Conservation (phyloP, 352 stramenopile genomes). For the Pythium phragmitis region DNA sequence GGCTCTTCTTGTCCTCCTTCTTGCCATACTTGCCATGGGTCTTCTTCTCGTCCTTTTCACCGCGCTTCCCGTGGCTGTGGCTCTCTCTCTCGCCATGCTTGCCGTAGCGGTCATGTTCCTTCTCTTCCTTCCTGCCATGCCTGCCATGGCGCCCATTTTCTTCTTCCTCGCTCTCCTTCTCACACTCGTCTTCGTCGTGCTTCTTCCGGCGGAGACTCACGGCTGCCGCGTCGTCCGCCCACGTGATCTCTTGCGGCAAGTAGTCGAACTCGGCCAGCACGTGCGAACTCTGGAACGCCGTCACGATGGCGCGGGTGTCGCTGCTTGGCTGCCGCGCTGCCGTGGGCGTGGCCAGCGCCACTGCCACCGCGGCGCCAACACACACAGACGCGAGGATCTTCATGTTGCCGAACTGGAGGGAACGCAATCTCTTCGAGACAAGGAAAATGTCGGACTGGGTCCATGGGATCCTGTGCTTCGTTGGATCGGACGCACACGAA, state of each 20-base stretch:
- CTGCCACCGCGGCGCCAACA: constrained; percentile 10
- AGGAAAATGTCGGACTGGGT: not conserved
- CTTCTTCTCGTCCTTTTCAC: not conserved
- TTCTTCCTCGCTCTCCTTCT: constrained; percentile 8
- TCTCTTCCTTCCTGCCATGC: constrained; percentile 2
- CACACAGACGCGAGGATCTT: constrained; percentile 12
- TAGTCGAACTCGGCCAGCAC: constrained; percentile 14
- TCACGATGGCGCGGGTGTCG: not conserved
- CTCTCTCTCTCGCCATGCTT: constrained; percentile 1
- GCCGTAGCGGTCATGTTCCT: not conserved
- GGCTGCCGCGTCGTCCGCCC: constrained; percentile 1
- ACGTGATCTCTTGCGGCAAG: constrained; percentile 20
- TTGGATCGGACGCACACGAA: not conserved
- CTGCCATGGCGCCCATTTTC: not conserved
- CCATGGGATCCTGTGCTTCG: not conserved
- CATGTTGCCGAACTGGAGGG: constrained; percentile 4
- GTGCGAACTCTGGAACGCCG: constrained; percentile 16
- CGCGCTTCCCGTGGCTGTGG: not conserved
- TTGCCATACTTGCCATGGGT: constrained; percentile 2
- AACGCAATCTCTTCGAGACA: not conserved
- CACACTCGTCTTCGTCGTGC: constrained; percentile 3
- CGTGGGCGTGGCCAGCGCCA: constrained; percentile 4
- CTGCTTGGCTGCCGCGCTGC: not conserved
- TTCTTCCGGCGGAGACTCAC: constrained; percentile 14
- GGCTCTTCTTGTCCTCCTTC: constrained; percentile 7